Evolutionary conservation across 2,329 filamentous ascomycete genomes (phyloP).

Genomic region (Microascus cirrosus): DNA sequence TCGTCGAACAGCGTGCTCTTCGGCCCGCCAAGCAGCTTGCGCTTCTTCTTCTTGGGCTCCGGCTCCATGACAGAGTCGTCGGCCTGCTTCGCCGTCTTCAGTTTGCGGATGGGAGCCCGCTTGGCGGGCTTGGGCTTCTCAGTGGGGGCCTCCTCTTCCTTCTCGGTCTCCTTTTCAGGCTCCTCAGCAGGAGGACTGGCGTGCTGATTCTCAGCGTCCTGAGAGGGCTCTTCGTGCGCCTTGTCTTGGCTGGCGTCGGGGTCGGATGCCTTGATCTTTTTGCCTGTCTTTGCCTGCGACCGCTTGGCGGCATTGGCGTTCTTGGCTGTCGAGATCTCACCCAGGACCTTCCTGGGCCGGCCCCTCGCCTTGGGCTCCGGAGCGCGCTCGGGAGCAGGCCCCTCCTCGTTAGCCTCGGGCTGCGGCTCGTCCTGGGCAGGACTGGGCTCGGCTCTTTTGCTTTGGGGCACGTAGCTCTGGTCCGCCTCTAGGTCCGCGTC

Average conservation of each 20-base stretch:
- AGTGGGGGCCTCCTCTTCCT: constrained; percentile 13
- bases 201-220: constrained; percentile 18
- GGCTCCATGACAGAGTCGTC: constrained; percentile 11
- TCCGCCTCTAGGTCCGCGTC: background rate
- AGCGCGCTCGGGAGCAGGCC: background rate
- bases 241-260: constrained; percentile 18
- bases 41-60: constrained; percentile 55
- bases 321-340: constrained; percentile 3
- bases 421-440: constrained; percentile 4
- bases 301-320: constrained; percentile 1
- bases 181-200: background rate
- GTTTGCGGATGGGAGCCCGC: background rate
- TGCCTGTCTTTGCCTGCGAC: constrained; percentile 1
- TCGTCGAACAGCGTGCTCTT: constrained; percentile 62
- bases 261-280: constrained; percentile 6
- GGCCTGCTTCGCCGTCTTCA: background rate
- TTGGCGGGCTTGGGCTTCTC: constrained; percentile 6
- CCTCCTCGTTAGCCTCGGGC: constrained; percentile 5
- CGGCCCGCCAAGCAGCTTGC: constrained; percentile 54
- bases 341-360: constrained; percentile 6
- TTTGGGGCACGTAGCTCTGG: background rate
- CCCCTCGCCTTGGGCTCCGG: constrained; percentile 5
- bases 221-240: constrained; percentile 24
- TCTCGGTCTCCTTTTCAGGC: constrained; percentile 15
- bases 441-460: background rate